A percentile compares a stretch with the other conserved stretches of the same genome.
Conservation (phyloP, 2,329 filamentous ascomycete species). For the Fusarium odoratissimum region DNA sequence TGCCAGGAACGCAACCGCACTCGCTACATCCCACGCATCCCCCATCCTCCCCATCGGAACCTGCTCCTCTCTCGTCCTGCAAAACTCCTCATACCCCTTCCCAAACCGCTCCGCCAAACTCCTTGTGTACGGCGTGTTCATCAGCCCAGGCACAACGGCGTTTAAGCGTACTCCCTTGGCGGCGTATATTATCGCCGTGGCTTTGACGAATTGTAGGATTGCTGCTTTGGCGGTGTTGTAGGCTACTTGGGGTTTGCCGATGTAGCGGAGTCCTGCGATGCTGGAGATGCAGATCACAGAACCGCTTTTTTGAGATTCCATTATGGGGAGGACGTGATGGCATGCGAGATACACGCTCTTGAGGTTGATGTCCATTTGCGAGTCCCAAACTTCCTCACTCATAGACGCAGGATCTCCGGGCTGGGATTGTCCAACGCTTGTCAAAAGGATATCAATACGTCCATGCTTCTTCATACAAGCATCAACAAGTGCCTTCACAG, state of each 20-base stretch:
- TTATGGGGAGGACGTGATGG: conserved; percentile 64
- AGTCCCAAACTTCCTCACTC: conserved; percentile 62
- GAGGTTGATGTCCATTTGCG: conserved; percentile 65
- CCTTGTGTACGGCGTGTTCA: conserved; percentile 64
- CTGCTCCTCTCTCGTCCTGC: conserved; percentile 63
- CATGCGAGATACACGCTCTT: conserved; percentile 66
- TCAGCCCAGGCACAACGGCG: conserved; percentile 66
- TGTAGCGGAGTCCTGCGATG: conserved; percentile 64
- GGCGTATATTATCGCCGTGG: conserved; percentile 63
- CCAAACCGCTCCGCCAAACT: conserved; percentile 58
- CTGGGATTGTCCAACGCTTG: conserved; percentile 70
- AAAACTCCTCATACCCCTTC: conserved; percentile 60
- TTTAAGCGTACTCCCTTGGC: conserved; percentile 61
- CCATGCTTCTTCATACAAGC: conserved; percentile 64
- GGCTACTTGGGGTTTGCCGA: conserved; percentile 61
- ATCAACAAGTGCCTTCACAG: conserved; percentile 64
- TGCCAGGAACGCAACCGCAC: conserved; percentile 67
- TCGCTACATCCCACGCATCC: conserved; percentile 68
- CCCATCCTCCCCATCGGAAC: conserved; percentile 71
- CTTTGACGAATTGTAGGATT: conserved; percentile 62
- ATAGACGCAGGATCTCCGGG: conserved; percentile 62
- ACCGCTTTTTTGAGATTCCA: conserved; percentile 60
- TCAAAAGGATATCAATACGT: conserved; percentile 69
- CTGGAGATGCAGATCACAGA: conserved; percentile 61
- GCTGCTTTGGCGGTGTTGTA: conserved; percentile 65